Evolutionary conservation across 2,329 filamentous ascomycete genomes (phyloP), one percentile per base, ranked within the genome.

Genomic region (Monosporascus cannonballus): DNA sequence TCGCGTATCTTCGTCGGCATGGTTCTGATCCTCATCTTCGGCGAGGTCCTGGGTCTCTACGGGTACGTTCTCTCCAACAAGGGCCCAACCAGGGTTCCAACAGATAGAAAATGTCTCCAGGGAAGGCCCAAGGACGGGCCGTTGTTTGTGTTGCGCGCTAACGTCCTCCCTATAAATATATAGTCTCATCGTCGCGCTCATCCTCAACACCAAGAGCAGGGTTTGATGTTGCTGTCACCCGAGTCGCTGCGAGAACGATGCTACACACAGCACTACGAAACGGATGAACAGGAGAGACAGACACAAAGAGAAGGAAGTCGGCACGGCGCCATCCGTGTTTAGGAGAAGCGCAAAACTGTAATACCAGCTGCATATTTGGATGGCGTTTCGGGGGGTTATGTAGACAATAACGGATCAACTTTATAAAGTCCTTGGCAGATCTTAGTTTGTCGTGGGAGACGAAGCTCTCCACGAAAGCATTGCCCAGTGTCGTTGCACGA

Each of bases 11-110:
- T 96, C 64, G 94, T 99, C 48, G 94, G 94, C 71, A 97, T 97
- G 94, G 93, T 99, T 47, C 76, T 99, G 64, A 97, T 97, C 62
- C 81, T 97, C 58, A 99, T 99, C 82, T 99, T 99, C 69, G 94
- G 90, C 53, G 94, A 99, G 78, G 94, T 99, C 18, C 71, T 99
- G 69, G 94, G 94, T 71, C 85, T 99, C 34, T 99, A 99, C 67
- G 94, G 94, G 90, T 96, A 79, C 22, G 42, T 46, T 46, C 22
- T 20, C 6, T 46, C 24, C n/a, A 61, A 86, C 70, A 34, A 9
- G 30, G 9, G 30, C 30, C 7, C 30, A 34, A 34, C 11, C 11
- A 14, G 9, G 30, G 27, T n/a, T 34, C 9, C 11, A 34, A 34
- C 4, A 34, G 14, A 34, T 3, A 22, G 20, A 22, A 34, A 34